Percentiles rank a stretch among this genome's conserved stretches.
Evolutionary conservation across 441 rosid genomes (phyloP).

Genomic region (Dalechampia spathulata): DNA sequence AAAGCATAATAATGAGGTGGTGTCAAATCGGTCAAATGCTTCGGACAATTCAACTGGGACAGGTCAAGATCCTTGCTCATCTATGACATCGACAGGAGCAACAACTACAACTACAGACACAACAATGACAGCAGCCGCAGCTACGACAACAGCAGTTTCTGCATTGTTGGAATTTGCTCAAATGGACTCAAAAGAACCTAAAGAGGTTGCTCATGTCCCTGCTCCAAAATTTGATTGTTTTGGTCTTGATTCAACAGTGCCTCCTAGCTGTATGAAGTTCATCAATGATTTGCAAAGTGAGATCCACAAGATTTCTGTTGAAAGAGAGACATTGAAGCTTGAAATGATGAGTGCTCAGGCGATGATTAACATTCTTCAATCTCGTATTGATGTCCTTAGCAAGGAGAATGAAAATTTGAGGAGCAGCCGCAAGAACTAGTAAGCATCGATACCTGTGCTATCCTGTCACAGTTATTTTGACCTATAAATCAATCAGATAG

Average conservation of each 20-base stretch:
- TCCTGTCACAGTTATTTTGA: background rate
- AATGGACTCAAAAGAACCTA: constrained; percentile 49
- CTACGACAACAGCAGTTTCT: constrained; percentile 57
- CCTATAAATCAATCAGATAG: constrained; percentile 8
- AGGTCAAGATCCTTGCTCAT: constrained; percentile 57
- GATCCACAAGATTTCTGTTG: constrained; percentile 60
- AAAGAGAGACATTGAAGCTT: constrained; percentile 65
- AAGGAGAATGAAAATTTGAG: constrained; percentile 72
- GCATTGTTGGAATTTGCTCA: constrained; percentile 71
- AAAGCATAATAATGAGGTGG: constrained; percentile 44
- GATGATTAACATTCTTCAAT: constrained; percentile 71
- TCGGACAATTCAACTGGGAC: constrained; percentile 53
- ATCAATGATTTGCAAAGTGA: constrained; percentile 58
- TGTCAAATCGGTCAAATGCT: constrained; percentile 32
- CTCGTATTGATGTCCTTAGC: constrained; percentile 48
- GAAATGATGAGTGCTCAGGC: constrained; percentile 81
- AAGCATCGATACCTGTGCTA: background rate
- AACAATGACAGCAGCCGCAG: constrained; percentile 34
- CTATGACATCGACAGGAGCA: constrained; percentile 56
- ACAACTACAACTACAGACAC: constrained; percentile 19
- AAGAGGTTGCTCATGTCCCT: constrained; percentile 26
- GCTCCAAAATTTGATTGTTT: constrained; percentile 25
- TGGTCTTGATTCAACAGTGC: constrained; percentile 30
- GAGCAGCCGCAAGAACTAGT: constrained; percentile 22
- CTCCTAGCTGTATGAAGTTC: constrained; percentile 42